Base-by-base conservation (phyloP, 2,329 filamentous ascomycete species). In the Furcasterigmium furcatum region DNA sequence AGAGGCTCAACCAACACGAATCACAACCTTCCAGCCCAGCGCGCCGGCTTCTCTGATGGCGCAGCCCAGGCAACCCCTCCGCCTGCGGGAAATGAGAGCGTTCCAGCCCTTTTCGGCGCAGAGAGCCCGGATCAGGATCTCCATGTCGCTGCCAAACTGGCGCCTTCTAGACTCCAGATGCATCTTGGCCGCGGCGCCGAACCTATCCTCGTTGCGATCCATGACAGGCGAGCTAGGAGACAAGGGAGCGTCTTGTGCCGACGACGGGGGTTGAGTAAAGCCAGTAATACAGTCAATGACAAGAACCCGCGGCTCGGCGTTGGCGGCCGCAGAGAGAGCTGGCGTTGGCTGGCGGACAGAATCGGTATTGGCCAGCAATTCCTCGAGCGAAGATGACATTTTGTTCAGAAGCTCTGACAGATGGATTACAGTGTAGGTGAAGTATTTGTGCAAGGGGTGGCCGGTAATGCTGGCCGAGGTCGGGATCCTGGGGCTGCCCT, bases 101-200 rank as follows among this genome's bases (percentile, higher is more conserved):
- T 90, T 86, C 74, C 84, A 84, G 3, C 87, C 87, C 53, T 77
- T 81, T 58, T 88, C 82, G 1, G 87, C 84, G 59, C 88, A 91
- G 53, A 88, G 73, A 2, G 87, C 86, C 41, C 87, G 72, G 2
- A 84, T 84, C 43, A 91, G 66, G 9, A 91, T 75, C 63, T 90
- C 85, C 58, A 87, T 70, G 55, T 85, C 82, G 12, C 80, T 84
- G 1, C 79, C 79, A 46, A 79, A 80, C 32, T 82, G 77, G 20
- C 82, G 69, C 48, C 75, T 69, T 21, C 77, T 66, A 4, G 77
- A 77, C 58, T 79, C 77, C 32, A 77, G 70, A 53, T 76, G 74
- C 76, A 80, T 80, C 54, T 74, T 72, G 25, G 69, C 66, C 14
- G 70, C 68, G 3, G 73, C 68, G 22, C 66, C 66, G 53, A 68